These are phyloP conservation scores for Xerocomellus dryophilus DNA, from an alignment of 768 basidiomycete species.

Conservation along the genomic window DNA sequence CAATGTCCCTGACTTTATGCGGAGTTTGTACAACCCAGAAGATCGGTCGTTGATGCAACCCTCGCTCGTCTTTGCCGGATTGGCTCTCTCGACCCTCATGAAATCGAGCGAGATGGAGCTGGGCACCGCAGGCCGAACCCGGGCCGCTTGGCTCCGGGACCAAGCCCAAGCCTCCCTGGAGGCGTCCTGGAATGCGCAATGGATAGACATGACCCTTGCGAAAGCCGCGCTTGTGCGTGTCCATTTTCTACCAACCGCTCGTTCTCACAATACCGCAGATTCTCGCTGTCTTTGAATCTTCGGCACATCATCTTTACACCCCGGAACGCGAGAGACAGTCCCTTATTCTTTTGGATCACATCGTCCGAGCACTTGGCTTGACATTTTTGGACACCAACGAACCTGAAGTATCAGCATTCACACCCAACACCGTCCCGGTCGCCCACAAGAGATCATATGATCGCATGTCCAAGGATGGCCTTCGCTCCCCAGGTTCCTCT, in stretches of 20 bases:
- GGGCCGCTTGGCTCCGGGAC: constrained; percentile 56
- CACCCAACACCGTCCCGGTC: constrained; percentile 49
- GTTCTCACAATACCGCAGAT: constrained; percentile 45
- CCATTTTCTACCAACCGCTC: not conserved
- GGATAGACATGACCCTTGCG: constrained; percentile 63
- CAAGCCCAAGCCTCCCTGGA: constrained; percentile 55
- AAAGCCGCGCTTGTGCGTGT: constrained; percentile 65
- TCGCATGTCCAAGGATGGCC: constrained; percentile 25
- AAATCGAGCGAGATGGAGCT: constrained; percentile 66
- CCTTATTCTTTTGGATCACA: constrained; percentile 58
- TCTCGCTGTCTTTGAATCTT: constrained; percentile 74
- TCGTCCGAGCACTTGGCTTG: constrained; percentile 55
- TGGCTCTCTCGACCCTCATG: constrained; percentile 72
- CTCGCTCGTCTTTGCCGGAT: constrained; percentile 60
- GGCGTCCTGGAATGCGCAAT: constrained; percentile 45
- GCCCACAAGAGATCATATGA: constrained; percentile 36
- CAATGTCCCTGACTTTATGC: constrained; percentile 53
- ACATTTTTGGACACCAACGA: constrained; percentile 58
- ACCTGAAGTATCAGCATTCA: constrained; percentile 49
- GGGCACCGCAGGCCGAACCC: constrained; percentile 49
- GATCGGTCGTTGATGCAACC: constrained; percentile 62
- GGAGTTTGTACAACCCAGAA: constrained; percentile 49
- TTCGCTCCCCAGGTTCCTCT: constrained; percentile 27
- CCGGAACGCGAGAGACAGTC: constrained; percentile 51
- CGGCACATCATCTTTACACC: constrained; percentile 64